Evolutionary conservation across 129 eudicot species (phyloP).

Genomic region (Saussurea involucrata): DNA sequence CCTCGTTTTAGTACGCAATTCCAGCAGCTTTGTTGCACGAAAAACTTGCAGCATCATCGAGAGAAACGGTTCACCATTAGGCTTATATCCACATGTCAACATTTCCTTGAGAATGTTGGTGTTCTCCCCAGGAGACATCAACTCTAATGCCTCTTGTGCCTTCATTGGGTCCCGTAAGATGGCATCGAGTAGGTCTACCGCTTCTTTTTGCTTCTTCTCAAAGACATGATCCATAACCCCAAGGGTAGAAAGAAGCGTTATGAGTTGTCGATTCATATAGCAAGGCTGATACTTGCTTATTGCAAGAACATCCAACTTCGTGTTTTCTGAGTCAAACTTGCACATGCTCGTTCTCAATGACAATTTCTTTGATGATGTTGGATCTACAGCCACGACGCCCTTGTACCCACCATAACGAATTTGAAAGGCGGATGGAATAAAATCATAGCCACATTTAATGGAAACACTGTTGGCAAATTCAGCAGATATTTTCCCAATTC

Average conservation of each 20-base stretch:
- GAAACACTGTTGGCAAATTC: slow-evolving; percentile 62
- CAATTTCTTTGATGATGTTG: no score
- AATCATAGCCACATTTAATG: slow-evolving; percentile 48
- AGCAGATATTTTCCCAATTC: slow-evolving; percentile 81
- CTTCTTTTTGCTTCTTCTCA: slow-evolving; percentile 75
- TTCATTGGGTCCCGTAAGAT: slow-evolving; percentile 50
- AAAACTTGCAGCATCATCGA: slow-evolving; percentile 88
- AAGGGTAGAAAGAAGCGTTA: no score
- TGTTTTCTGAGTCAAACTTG: no score
- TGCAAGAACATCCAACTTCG: no score
- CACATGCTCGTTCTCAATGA: no score
- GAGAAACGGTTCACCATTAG: slow-evolving; percentile 72
- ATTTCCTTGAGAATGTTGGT: slow-evolving; percentile 71
- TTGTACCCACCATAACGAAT: slow-evolving; percentile 81
- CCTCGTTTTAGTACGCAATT: slow-evolving; percentile 60
- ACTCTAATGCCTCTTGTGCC: slow-evolving; percentile 69
- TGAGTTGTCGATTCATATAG: no score
- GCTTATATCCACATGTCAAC: slow-evolving; percentile 81
- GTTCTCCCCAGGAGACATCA: slow-evolving; percentile 87
- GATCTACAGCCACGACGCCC: no score
- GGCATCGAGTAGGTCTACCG: slow-evolving; percentile 52
- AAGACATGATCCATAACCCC: no score
- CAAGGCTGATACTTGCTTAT: no score
- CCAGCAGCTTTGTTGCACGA: slow-evolving; percentile 68
- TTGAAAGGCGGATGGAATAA: slow-evolving; percentile 73